Percentiles rank a stretch among this genome's conserved stretches.
Conservation (phyloP, 2,329 filamentous ascomycete species). For the Trichoderma afroharzianum region DNA sequence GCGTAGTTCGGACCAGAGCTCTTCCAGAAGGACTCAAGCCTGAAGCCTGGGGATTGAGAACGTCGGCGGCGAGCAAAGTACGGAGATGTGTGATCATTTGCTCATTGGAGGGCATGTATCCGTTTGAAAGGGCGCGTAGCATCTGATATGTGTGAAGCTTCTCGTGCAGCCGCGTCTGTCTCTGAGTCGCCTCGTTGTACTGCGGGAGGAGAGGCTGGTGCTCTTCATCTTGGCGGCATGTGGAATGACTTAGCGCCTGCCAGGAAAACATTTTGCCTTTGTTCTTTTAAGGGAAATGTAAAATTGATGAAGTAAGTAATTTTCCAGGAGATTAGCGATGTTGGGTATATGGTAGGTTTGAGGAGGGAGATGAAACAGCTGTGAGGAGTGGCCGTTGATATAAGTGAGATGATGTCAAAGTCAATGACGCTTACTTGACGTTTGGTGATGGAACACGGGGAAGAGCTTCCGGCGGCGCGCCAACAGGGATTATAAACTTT, state of each 20-base stretch:
- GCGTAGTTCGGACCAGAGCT: conserved; percentile 66
- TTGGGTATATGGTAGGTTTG: neutral
- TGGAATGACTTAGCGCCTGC: conserved; percentile 16
- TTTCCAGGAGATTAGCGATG: neutral
- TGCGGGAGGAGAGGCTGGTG: conserved; percentile 76
- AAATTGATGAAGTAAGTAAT: no score
- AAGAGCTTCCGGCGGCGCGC: neutral
- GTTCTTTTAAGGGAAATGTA: neutral
- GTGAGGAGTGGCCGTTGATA: neutral
- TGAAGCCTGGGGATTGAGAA: conserved; percentile 66
- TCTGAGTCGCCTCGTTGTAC: conserved; percentile 79
- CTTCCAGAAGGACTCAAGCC: conserved; percentile 76
- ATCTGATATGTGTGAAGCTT: conserved; percentile 95
- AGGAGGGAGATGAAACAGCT: neutral
- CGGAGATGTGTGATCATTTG: conserved; percentile 77
- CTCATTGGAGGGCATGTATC: conserved; percentile 89
- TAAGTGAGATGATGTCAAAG: neutral
- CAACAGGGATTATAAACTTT: neutral
- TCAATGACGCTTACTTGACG: conserved; percentile 6
- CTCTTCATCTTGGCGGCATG: conserved; percentile 50
- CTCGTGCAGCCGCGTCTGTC: conserved; percentile 75
- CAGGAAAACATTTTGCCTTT: conserved; percentile 16
- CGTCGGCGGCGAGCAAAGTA: conserved; percentile 70
- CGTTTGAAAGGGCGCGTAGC: conserved; percentile 73
- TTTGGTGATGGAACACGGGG: neutral